Conservation (phyloP, 1,284 basidiomycete genomes). For the Pseudozyma sp. region DNA sequence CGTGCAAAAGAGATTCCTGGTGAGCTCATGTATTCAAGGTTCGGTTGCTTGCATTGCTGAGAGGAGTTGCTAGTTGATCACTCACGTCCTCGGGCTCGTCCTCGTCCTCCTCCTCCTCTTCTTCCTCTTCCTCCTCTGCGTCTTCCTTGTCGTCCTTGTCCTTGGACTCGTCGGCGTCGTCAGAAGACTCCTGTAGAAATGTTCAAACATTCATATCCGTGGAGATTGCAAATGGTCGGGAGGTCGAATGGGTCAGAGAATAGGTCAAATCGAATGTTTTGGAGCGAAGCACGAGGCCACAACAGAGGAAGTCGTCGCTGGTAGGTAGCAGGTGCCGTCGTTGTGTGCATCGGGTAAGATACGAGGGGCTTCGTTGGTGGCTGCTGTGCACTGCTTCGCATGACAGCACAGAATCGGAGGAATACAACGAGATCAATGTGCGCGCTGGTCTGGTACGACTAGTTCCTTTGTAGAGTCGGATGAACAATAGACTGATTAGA, state of each 20-base stretch:
- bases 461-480: too few relatives aligned
- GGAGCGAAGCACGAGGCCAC: not conserved
- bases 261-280: not conserved
- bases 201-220: too few relatives aligned
- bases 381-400: too few relatives aligned
- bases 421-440: too few relatives aligned
- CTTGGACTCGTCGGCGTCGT: slow-evolving; percentile 40
- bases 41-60: not conserved
- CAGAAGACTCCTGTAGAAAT: slow-evolving; percentile 31
- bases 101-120: slow-evolving; percentile 44
- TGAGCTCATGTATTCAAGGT: not conserved
- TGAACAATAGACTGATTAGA: too few relatives aligned
- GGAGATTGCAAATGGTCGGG: not conserved
- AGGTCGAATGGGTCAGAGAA: slow-evolving; percentile 8
- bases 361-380: too few relatives aligned
- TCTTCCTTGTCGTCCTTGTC: slow-evolving; percentile 58
- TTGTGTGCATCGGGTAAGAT: too few relatives aligned
- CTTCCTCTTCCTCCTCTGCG: slow-evolving; percentile 44
- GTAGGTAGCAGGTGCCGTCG: too few relatives aligned
- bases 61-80: slow-evolving; percentile 4
- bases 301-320: not conserved
- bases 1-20: not conserved
- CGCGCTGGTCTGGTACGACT: too few relatives aligned
- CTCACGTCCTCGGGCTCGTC: slow-evolving; percentile 67
- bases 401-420: too few relatives aligned